These are phyloP conservation scores for Delitschia confertaspora DNA, from an alignment of 495 filamentous ascomycete species.

Conservation along the genomic window DNA sequence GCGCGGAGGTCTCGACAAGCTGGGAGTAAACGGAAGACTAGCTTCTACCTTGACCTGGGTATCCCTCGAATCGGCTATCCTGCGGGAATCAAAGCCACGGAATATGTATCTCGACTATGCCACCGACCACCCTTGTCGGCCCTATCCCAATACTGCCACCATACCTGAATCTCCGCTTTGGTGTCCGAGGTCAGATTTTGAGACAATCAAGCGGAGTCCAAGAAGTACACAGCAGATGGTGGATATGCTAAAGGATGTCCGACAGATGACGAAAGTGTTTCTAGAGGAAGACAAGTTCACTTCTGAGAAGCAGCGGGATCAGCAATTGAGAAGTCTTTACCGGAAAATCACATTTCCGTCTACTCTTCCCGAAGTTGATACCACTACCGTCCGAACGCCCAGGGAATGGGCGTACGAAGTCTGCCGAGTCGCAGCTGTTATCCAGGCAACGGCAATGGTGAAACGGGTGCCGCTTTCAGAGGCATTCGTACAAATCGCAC, in stretches of 20 bases:
- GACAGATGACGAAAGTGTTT: constrained; percentile 25
- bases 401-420: constrained; percentile 32
- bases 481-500: constrained; percentile 28
- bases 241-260: constrained; percentile 13
- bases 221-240: constrained; percentile 10
- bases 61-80: constrained; percentile 23
- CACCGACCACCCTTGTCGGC: constrained; percentile 1
- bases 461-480: constrained; percentile 35
- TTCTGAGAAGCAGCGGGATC: constrained; percentile 6
- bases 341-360: constrained; percentile 16
- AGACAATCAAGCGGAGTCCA: constrained; percentile 8
- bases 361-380: constrained; percentile 2
- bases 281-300: constrained; percentile 18
- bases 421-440: constrained; percentile 16
- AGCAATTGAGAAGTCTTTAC: constrained; percentile 12
- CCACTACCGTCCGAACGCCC: constrained; percentile 4
- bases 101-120: constrained; percentile 24
- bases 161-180: constrained; percentile 30
- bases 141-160: constrained; percentile 8
- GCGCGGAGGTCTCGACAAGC: constrained; percentile 26
- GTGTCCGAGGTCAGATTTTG: constrained; percentile 22
- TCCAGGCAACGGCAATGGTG: constrained; percentile 29
- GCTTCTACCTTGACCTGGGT: constrained; percentile 22
- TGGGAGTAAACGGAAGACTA: constrained; percentile 20
- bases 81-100: constrained; percentile 21